phyloP scores from a whole-genome alignment of 2,329 filamentous ascomycete genomes.

The Coniochaeta ligniaria region DNA sequence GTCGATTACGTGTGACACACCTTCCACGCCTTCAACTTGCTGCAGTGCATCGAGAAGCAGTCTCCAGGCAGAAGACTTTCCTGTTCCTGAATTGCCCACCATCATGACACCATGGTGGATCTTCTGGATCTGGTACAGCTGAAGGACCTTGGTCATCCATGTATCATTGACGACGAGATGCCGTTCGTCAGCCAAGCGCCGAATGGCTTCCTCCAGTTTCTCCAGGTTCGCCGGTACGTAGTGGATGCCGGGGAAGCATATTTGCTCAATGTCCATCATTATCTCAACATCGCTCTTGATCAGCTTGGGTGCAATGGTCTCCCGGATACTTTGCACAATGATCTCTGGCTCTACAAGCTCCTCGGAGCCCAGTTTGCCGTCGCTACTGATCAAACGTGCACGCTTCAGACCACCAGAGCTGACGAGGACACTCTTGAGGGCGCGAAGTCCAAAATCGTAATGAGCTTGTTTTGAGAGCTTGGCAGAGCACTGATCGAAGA shows the following conservation, averaged over 20 bases:
- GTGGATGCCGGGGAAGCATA: slow-evolving; percentile 85
- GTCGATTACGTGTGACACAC: slow-evolving; percentile 95
- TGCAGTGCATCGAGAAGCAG: slow-evolving; percentile 86
- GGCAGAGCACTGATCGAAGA: slow-evolving; percentile 85
- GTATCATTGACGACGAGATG: slow-evolving; percentile 85
- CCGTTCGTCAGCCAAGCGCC: slow-evolving; percentile 72
- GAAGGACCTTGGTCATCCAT: slow-evolving; percentile 96
- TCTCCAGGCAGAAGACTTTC: slow-evolving; percentile 94
- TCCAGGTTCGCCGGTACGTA: slow-evolving; percentile 87
- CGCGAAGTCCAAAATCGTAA: slow-evolving; percentile 97
- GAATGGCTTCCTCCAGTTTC: slow-evolving; percentile 73
- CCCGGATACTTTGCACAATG: slow-evolving; percentile 94
- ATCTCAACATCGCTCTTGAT: slow-evolving; percentile 87
- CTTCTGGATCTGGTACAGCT: slow-evolving; percentile 95
- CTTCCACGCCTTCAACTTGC: slow-evolving; percentile 83
- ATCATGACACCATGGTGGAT: slow-evolving; percentile 99
- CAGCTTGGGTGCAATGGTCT: slow-evolving; percentile 96
- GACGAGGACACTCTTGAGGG: slow-evolving; percentile 94
- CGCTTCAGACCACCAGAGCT: slow-evolving; percentile 96
- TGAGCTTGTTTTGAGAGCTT: slow-evolving; percentile 92
- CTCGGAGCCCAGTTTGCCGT: slow-evolving; percentile 54
- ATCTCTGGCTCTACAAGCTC: slow-evolving; percentile 89
- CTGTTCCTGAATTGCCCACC: slow-evolving; percentile 96
- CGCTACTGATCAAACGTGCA: slow-evolving; percentile 57
- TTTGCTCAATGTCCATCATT: slow-evolving; percentile 74